phyloP scores from a whole-genome alignment of 75 land plant genomes.

The Pinus tabuliformis region DNA sequence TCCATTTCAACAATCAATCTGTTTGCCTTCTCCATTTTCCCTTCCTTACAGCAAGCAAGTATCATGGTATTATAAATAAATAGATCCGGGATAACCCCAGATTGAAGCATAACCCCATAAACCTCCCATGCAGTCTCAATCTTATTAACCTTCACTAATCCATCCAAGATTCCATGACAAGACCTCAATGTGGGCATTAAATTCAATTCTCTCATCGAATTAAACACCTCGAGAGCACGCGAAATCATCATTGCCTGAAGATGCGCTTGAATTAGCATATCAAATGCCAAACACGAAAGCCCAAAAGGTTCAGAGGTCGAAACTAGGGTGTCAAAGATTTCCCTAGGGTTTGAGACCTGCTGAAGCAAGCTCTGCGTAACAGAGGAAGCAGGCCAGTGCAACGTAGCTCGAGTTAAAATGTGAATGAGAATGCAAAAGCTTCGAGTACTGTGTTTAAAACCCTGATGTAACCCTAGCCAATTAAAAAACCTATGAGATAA shows the following conservation, averaged over 20 bases:
- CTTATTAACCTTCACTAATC: conserved; percentile 25
- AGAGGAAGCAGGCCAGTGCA: conserved; percentile 4
- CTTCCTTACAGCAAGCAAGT: conserved; percentile 34
- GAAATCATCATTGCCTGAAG: conserved; percentile 27
- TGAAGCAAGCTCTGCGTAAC: conserved; percentile 5
- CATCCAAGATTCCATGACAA: conserved; percentile 38
- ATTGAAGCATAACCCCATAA: conserved; percentile 25
- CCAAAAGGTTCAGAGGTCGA: not conserved
- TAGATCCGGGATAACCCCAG: conserved; percentile 26
- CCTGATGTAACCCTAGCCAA: conserved; percentile 6
- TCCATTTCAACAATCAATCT: conserved; percentile 25
- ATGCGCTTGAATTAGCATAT: conserved; percentile 48
- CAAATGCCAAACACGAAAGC: conserved; percentile 15
- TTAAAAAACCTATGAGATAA: conserved; percentile 9
- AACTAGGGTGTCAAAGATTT: conserved; percentile 6
- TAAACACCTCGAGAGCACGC: conserved; percentile 30
- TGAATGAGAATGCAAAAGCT: conserved; percentile 7
- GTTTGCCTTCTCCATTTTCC: conserved; percentile 33
- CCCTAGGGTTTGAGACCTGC: not conserved
- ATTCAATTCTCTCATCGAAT: conserved; percentile 4
- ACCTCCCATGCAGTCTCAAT: conserved; percentile 30
- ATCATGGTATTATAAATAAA: conserved; percentile 46
- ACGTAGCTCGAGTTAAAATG: not conserved
- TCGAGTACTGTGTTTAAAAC: conserved; percentile 1
- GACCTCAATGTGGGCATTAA: conserved; percentile 33